Percentiles rank a stretch among this genome's conserved stretches.
Evolutionary conservation across 768 basidiomycete species (phyloP).

Genomic region (Suillus discolor): DNA sequence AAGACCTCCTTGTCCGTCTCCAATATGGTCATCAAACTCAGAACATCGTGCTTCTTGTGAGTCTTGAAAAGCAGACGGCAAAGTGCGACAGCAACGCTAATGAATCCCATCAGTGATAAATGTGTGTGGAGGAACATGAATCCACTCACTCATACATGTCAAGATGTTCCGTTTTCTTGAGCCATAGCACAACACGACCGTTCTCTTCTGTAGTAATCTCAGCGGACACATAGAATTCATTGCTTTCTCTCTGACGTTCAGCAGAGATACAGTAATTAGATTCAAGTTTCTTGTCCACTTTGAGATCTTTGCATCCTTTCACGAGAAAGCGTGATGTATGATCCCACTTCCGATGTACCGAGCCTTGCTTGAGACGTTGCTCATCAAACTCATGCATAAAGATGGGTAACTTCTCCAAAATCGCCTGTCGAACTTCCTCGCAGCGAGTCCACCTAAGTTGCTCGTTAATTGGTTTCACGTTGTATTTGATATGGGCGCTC

Average conservation of each 20-base stretch:
- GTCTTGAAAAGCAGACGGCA: conserved; percentile 74
- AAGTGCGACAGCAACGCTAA: conserved; percentile 77
- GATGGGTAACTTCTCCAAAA: conserved; percentile 78
- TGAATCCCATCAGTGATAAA: conserved; percentile 4
- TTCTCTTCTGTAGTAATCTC: conserved; percentile 46
- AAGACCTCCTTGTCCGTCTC: conserved; percentile 81
- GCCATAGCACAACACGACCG: conserved; percentile 63
- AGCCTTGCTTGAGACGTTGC: conserved; percentile 47
- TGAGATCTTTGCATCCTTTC: conserved; percentile 59
- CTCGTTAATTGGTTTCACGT: conserved; percentile 58
- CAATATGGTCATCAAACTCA: conserved; percentile 88
- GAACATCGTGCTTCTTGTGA: conserved; percentile 78
- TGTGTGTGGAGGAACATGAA: conserved; percentile 28
- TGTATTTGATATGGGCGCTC: conserved; percentile 70
- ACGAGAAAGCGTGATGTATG: conserved; percentile 62
- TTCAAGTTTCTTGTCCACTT: conserved; percentile 56
- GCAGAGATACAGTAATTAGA: conserved; percentile 38
- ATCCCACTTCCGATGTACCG: conserved; percentile 58
- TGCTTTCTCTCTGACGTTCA: neutral
- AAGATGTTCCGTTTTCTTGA: conserved; percentile 39
- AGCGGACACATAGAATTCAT: conserved; percentile 56
- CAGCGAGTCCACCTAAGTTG: conserved; percentile 38
- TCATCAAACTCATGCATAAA: conserved; percentile 86
- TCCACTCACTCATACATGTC: conserved; percentile 84
- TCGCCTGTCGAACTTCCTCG: conserved; percentile 53